Evolutionary conservation across 768 basidiomycete species (phyloP), one percentile per base, ranked within the genome.

Genomic region (Psilocybe cubensis): DNA sequence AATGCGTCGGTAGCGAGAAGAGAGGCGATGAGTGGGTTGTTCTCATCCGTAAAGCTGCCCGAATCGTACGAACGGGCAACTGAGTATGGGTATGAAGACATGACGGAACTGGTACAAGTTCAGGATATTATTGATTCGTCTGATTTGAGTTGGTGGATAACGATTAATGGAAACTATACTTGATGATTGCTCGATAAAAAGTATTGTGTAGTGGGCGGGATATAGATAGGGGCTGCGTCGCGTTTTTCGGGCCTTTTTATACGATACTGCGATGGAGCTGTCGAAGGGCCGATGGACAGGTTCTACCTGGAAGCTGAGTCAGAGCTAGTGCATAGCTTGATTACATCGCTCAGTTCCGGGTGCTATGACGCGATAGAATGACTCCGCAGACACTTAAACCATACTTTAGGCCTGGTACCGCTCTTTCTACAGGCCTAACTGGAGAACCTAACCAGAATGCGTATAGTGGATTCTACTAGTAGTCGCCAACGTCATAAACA

Each of bases 1-100:
- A 63, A 35, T 9, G 33, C 27, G 54, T 40, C 52, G 38, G 55
- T 38, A 20, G 61, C 54, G 21, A 63, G 45, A 51, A 63, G 53
- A 38, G 61, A 52, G 11, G 61, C 55, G 1, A 63, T 50, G 45
- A 63, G 61, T 3, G 58, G 38, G 28, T 40, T 17, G 51, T 20
- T 38, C 28, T 44, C 42, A 14, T 52, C 38, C 10, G 31, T 33
- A n/a, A 23, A 17, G 3, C 29, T 31, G 12, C 9, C 48, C 18
- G 29, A 40, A 5, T 14, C 44, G 9, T 54, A 40, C 24, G 59
- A 51, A 23, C 51, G 54, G 2, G 59, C 59, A 3, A 33, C 27
- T 4, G 54, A 33, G 49, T 44, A 60, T 10, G 59, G 59, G 44
- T 47, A 60, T 46, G 23, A 17, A 4, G 44, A 25, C 44, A 27